phyloP scores from a whole-genome alignment of 345 rosid species.

The Aethionema arabicum region DNA sequence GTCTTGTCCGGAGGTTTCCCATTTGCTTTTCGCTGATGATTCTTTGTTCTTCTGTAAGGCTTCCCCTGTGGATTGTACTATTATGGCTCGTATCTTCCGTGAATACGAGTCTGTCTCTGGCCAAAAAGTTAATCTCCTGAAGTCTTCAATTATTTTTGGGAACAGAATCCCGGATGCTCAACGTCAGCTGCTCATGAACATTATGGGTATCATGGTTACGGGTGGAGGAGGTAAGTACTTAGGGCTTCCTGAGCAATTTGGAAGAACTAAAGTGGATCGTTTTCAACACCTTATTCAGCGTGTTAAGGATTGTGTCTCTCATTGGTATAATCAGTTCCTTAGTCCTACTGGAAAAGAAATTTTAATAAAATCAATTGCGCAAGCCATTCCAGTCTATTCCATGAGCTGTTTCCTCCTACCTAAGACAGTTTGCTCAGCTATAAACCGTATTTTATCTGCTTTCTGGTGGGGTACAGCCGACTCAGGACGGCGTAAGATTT shows the following conservation, averaged over 20 bases:
- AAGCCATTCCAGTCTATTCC: not conserved
- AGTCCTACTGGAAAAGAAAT: not conserved
- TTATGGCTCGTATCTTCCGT: not conserved
- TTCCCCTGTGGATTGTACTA: not conserved
- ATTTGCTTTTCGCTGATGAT: not conserved
- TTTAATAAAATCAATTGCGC: not conserved
- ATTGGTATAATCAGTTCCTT: not conserved
- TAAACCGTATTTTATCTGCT: not conserved
- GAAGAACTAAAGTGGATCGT: not conserved
- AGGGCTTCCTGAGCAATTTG: not conserved
- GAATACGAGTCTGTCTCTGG: not conserved
- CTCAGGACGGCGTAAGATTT: not conserved
- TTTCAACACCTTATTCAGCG: too few species aligned
- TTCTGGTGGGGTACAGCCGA: not conserved
- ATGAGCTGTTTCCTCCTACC: not conserved
- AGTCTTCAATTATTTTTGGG: not conserved
- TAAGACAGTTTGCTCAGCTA: not conserved
- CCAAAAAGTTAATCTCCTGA: not conserved
- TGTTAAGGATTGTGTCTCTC: not conserved
- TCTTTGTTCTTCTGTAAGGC: not conserved
- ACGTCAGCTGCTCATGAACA: not conserved
- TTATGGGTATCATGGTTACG: too few species aligned
- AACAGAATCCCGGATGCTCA: too few species aligned
- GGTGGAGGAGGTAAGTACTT: not conserved
- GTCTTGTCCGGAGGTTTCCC: not conserved